Evolutionary conservation across 257 asterid species (phyloP), one percentile per base, ranked within the genome.

Genomic region (Thymus quinquecostatus): DNA sequence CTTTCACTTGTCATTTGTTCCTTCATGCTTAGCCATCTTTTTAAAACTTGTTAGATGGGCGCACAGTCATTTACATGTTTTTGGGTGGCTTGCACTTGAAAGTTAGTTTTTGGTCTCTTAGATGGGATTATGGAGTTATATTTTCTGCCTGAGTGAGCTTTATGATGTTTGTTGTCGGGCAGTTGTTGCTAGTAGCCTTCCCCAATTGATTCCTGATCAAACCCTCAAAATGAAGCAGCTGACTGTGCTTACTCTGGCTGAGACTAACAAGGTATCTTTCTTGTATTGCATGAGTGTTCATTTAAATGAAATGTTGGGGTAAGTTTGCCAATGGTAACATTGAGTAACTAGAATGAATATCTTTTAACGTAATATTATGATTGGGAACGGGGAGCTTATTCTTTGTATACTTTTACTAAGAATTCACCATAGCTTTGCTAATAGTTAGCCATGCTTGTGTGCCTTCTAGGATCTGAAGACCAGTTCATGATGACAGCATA

Each of bases 201-300:
- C 96, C 11, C 88, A 79, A 45, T 74, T 93, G 87, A 81, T 79
- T 55, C 91, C 96, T 68, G 96, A 85, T 63, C 98, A 93, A 91
- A 78, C 85, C 55, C 97, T 93, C 73, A 95, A 95, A 81, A 77
- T 95, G 85, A 95, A 95, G 89, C 99, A 95, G 83, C 87, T 95
- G 67, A 92, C 96, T 60, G 94, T 95, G 76, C 98, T 95, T 74
- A 89, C 98, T 13, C 80, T 95, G 66, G 94, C 96, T 8, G 98
- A 95, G 86, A 83, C 96, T 68, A 81, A 82, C 80, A 95, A 95
- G 97, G 99, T 95, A 77, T 47, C 11, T 48, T 64, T 44, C 44
- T 50, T 44, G 14, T 80, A 38, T 48, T 51, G 5, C 66, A 64
- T 59, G 28, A 21, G 70, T 28, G 57, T 43, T 70, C 14, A 38